Base-by-base conservation (phyloP, 2,329 filamentous ascomycete genomes). In the Lecanicillium sp. region DNA sequence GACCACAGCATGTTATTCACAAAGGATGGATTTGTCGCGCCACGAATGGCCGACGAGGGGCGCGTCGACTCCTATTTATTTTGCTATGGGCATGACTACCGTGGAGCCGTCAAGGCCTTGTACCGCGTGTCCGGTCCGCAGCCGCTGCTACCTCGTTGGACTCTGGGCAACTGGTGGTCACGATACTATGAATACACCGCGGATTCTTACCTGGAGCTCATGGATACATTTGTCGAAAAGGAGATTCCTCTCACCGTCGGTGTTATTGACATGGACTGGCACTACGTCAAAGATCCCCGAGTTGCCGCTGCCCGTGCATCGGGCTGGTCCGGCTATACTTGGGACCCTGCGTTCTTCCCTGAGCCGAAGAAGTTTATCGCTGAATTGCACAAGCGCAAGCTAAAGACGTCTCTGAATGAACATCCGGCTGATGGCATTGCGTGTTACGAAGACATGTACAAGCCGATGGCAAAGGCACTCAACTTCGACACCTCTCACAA, bases 231-330 rank as follows among this genome's bases (percentile, higher is more conserved):
- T 45, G 51, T 59, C 4, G 54, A 57, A 8, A 56, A 72, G 17
- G 54, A 62, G 0, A 66, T 81, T 6, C 78, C 78, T 0, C 57
- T 81, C 28, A 72, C 67, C 5, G 74, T 79, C 5, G 75, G 69
- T 2, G 74, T 81, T 1, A 55, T 81, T 4, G 78, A 82, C 49
- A 81, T 81, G 77, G 78, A 81, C 51, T 81, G 77, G 78, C 78
- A 81, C 55, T 53, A 70, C 31, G 74, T 79, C 1, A 52, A 65
- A 2, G 67, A 69, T 10, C 55, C 65, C 6, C 53, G 53, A n/a
- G 60, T 66, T n/a, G 56, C 54, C 10, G 55, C 61, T 38, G 65
- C 65, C n/a, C 74, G 25, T 4, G 27, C 36, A 1, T 33, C 33
- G 4, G 41, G 58, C 0, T 61, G 55, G 55, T 56, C 55, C 4